Percentiles rank a stretch among this genome's conserved stretches.
These are phyloP conservation scores for Aspergillus leporis DNA, from an alignment of 495 filamentous ascomycete genomes.

Conservation along the genomic window DNA sequence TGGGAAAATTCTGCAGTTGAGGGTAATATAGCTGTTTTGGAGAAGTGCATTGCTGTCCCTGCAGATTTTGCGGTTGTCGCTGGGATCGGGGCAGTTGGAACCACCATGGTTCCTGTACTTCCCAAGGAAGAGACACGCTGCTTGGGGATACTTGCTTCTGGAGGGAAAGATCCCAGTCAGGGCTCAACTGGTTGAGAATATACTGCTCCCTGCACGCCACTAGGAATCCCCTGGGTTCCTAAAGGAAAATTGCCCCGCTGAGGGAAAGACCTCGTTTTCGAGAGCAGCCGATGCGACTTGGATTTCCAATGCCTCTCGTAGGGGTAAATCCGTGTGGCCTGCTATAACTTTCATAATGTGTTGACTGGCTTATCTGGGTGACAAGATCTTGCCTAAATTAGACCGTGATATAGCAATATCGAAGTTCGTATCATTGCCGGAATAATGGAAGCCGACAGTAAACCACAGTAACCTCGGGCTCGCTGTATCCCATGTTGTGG, in stretches of 20 bases:
- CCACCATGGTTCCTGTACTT: background rate
- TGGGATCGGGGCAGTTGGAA: background rate
- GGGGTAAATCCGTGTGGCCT: background rate
- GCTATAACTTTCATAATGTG: background rate
- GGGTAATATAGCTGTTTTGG: background rate
- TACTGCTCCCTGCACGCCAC: background rate
- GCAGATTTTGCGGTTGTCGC: background rate
- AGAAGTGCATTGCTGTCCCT: background rate
- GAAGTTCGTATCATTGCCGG: background rate
- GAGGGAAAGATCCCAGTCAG: background rate
- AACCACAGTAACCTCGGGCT: background rate
- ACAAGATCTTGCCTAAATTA: background rate
- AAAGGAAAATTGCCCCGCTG: background rate
- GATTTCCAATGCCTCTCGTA: background rate
- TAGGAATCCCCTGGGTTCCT: background rate
- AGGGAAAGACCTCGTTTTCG: background rate
- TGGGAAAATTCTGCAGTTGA: background rate
- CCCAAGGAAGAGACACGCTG: background rate
- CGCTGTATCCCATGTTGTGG: background rate
- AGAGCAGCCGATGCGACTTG: background rate
- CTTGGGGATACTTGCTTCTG: background rate
- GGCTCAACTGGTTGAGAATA: background rate
- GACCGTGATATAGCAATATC: background rate
- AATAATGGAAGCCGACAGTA: background rate
- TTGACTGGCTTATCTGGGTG: background rate